These are phyloP conservation scores for Phlegmacium glaucopus DNA, from an alignment of 768 basidiomycete genomes.

Conservation along the genomic window DNA sequence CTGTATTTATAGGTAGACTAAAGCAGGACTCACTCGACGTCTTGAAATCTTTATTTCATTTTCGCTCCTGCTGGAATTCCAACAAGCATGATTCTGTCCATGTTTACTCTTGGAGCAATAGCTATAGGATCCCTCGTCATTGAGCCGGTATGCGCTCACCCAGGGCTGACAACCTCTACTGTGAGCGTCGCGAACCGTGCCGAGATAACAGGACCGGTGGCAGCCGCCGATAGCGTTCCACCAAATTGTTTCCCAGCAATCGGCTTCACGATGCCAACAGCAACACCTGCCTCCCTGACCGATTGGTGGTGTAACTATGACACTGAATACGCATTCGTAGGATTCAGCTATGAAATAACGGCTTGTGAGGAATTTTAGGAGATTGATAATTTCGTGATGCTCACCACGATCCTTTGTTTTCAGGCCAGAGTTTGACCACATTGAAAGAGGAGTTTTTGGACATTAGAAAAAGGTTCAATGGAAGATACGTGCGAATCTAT, in stretches of 20 bases:
- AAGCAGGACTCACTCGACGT: too few relatives aligned
- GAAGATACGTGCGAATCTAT: slow-evolving; percentile 64
- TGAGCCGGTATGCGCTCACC: background rate
- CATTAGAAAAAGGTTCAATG: slow-evolving; percentile 55
- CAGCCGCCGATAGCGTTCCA: slow-evolving; percentile 11
- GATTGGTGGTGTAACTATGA: slow-evolving; percentile 64
- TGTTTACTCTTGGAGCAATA: background rate
- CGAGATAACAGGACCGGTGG: background rate
- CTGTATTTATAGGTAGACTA: too few relatives aligned
- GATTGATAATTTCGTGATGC: background rate
- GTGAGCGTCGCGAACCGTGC: background rate
- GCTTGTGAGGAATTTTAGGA: slow-evolving; percentile 39
- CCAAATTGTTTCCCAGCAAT: slow-evolving; percentile 38
- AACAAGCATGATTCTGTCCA: background rate
- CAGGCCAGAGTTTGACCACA: slow-evolving; percentile 55
- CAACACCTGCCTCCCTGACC: slow-evolving; percentile 39
- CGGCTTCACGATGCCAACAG: slow-evolving; percentile 53
- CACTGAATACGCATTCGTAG: slow-evolving; percentile 73
- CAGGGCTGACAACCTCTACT: background rate
- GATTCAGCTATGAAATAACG: slow-evolving; percentile 74
- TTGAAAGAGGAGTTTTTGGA: slow-evolving; percentile 56
- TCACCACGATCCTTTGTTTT: slow-evolving; percentile 3
- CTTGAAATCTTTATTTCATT: too few relatives aligned
- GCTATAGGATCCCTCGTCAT: background rate
- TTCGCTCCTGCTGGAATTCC: background rate